Evolutionary conservation across 352 stramenopile genomes (phyloP).

Genomic region (Phytophthora rubi): DNA sequence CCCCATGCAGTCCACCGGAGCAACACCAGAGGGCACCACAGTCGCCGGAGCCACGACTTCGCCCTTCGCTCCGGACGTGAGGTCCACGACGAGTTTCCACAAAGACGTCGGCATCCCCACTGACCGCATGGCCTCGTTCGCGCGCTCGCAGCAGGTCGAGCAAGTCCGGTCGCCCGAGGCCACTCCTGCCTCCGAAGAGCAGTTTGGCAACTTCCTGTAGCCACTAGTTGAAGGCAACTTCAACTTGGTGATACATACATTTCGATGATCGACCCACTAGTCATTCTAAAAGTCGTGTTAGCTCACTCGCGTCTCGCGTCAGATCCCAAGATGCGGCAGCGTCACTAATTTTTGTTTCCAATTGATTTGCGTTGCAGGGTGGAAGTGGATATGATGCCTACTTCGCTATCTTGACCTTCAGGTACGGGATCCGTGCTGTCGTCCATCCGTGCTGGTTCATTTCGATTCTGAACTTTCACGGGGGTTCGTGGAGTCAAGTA

Average conservation of each 20-base stretch:
- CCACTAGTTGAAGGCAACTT: too few relatives aligned
- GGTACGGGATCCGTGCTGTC: conserved; percentile 55
- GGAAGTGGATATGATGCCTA: conserved; percentile 72
- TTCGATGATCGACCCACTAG: too few relatives aligned
- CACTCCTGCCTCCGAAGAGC: neutral
- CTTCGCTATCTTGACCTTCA: conserved; percentile 63
- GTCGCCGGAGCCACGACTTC: neutral
- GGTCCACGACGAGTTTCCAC: conserved; percentile 29
- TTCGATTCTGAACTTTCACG: conserved; percentile 60
- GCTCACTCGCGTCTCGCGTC: too few relatives aligned
- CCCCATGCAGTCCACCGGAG: neutral
- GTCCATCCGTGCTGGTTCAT: conserved; percentile 77
- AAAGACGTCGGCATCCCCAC: conserved; percentile 23
- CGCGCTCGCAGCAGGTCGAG: conserved; percentile 22
- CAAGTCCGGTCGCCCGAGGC: neutral
- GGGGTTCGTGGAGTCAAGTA: conserved; percentile 54
- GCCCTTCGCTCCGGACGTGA: conserved; percentile 22
- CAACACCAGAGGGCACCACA: conserved; percentile 1
- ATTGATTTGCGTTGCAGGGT: conserved; percentile 41
- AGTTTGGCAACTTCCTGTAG: too few relatives aligned
- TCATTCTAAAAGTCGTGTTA: too few relatives aligned
- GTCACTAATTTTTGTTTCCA: neutral
- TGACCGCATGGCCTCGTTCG: conserved; percentile 23
- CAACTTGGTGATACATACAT: too few relatives aligned
- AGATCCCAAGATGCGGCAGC: too few relatives aligned